Evolutionary conservation across 768 basidiomycete species (phyloP).

Genomic region (Serendipita vermifera): DNA sequence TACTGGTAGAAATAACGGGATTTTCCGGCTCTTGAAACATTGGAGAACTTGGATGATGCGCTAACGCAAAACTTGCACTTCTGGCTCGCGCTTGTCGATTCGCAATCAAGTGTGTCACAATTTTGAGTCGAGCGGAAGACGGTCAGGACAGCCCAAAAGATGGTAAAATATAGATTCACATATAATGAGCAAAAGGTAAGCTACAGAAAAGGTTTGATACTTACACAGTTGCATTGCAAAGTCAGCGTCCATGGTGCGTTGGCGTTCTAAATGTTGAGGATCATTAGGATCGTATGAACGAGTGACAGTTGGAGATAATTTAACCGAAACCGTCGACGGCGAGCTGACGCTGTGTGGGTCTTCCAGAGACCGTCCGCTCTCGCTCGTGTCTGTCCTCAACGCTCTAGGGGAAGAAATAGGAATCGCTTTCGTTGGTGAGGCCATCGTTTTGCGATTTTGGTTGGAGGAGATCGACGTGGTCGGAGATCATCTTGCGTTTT

Average conservation of each 20-base stretch:
- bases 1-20: no score
- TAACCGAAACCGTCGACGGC: neutral
- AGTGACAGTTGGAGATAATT: constrained; percentile 3
- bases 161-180: neutral
- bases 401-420: constrained; percentile 7
- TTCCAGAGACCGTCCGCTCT: neutral
- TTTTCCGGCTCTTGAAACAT: neutral
- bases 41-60: neutral
- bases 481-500: constrained; percentile 9
- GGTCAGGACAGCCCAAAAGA: constrained; percentile 40
- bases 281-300: constrained; percentile 40
- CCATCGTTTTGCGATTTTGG: neutral
- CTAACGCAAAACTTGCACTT: constrained; percentile 15
- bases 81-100: constrained; percentile 17
- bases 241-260: constrained; percentile 87
- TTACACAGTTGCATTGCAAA: constrained; percentile 45
- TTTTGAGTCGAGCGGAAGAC: no score
- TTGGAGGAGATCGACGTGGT: neutral
- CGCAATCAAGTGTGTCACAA: no score
- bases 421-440: constrained; percentile 1
- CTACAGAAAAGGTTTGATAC: constrained; percentile 12
- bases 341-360: neutral
- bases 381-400: neutral
- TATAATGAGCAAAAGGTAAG: neutral
- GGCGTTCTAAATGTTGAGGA: constrained; percentile 67